Conservation (phyloP, 2,329 filamentous ascomycete species). For the Stachybotrys echinatus region DNA sequence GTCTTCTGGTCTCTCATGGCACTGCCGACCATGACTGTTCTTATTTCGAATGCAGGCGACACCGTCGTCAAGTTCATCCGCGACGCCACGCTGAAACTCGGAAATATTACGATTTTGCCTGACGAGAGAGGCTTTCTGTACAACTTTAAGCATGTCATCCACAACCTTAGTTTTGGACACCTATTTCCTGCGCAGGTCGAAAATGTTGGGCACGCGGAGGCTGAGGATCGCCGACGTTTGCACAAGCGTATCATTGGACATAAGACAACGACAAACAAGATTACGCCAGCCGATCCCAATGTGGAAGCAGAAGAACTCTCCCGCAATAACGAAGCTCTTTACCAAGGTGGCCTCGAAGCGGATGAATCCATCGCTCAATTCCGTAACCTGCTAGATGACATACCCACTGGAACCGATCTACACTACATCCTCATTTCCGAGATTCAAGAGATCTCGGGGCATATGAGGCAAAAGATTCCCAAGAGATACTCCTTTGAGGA, state of each 20-base stretch:
- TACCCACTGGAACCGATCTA: slow-evolving; percentile 44
- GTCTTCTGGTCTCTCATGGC: slow-evolving; percentile 90
- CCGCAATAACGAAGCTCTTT: not conserved
- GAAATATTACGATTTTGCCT: slow-evolving; percentile 56
- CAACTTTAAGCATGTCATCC: slow-evolving; percentile 38
- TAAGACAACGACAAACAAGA: slow-evolving; percentile 2
- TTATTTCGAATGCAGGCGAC: slow-evolving; percentile 79
- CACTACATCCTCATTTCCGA: slow-evolving; percentile 65
- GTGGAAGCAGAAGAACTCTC: too few species aligned
- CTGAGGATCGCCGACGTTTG: not conserved
- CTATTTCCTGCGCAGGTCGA: slow-evolving; percentile 25
- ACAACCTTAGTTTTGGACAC: slow-evolving; percentile 35
- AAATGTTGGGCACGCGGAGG: not conserved
- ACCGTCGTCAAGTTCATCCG: slow-evolving; percentile 65
- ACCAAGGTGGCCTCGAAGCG: too few species aligned
- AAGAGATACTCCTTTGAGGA: slow-evolving; percentile 75
- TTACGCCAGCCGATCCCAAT: not conserved
- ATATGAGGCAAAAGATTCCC: slow-evolving; percentile 53
- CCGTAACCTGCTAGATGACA: slow-evolving; percentile 23
- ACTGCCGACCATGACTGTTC: slow-evolving; percentile 80
- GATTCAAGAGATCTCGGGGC: slow-evolving; percentile 58
- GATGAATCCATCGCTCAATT: not conserved
- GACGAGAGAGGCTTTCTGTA: slow-evolving; percentile 44
- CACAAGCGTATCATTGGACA: not conserved
- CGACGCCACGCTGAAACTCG: slow-evolving; percentile 50